Percentiles rank a stretch among this genome's conserved stretches.
Conservation (phyloP, 1,284 basidiomycete genomes). For the Marasmius oreades region DNA sequence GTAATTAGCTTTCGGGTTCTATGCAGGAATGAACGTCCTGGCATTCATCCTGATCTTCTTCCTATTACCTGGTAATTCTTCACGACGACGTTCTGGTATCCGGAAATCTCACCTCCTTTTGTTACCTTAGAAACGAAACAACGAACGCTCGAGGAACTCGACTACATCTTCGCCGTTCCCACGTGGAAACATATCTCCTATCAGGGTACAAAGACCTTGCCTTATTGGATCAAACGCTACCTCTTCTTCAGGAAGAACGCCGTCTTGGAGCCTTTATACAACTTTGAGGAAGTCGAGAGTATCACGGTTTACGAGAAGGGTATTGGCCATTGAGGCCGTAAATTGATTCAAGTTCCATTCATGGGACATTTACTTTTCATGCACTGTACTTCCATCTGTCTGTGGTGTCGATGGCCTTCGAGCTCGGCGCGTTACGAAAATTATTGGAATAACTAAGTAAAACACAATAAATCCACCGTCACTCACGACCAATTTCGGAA, state of each 20-base stretch:
- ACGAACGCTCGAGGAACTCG: conserved; percentile 59
- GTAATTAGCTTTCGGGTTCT: conserved; percentile 52
- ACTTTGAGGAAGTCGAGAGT: conserved; percentile 46
- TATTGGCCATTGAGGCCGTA: conserved; percentile 27
- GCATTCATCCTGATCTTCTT: conserved; percentile 54
- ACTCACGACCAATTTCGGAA: too few relatives aligned
- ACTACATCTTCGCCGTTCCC: conserved; percentile 63
- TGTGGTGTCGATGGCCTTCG: too few relatives aligned
- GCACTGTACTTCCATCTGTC: too few relatives aligned
- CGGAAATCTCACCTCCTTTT: background rate
- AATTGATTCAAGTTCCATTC: too few relatives aligned
- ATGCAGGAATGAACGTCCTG: conserved; percentile 49
- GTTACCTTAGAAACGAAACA: conserved; percentile 58
- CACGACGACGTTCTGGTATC: background rate
- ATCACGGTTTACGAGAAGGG: conserved; percentile 38
- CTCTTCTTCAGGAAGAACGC: conserved; percentile 44
- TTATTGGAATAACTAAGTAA: too few relatives aligned
- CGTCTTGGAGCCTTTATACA: conserved; percentile 42
- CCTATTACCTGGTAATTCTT: conserved; percentile 47
- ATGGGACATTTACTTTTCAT: too few relatives aligned
- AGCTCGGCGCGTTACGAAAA: too few relatives aligned
- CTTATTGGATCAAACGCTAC: conserved; percentile 60
- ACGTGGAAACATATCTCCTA: conserved; percentile 52
- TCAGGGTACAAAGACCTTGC: conserved; percentile 50
- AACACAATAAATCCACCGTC: too few relatives aligned